Percentiles rank a stretch among this genome's conserved stretches.
Evolutionary conservation across 2,329 filamentous ascomycete species (phyloP).

Genomic region (Chalara sp.): DNA sequence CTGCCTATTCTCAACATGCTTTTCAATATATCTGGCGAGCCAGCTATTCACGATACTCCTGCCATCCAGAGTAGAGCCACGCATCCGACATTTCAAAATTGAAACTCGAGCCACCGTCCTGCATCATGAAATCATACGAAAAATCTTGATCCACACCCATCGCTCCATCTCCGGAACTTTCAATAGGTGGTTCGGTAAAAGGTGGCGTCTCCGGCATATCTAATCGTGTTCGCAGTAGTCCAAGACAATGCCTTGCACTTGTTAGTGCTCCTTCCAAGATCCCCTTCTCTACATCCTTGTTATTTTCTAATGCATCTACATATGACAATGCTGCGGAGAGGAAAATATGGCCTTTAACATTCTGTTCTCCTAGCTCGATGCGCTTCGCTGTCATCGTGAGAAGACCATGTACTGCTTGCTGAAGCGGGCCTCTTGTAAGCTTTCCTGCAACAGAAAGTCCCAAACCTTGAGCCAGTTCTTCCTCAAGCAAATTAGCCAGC

Average conservation of each 20-base stretch:
- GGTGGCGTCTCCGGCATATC: background rate
- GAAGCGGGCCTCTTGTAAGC: slow-evolving; percentile 15
- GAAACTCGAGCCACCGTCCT: slow-evolving; percentile 1
- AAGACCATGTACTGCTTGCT: slow-evolving; percentile 25
- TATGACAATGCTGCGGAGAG: slow-evolving; percentile 33
- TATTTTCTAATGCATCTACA: slow-evolving; percentile 23
- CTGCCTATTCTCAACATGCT: too few relatives aligned
- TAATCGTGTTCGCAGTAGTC: background rate
- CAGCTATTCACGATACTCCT: background rate
- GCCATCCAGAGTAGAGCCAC: slow-evolving; percentile 5
- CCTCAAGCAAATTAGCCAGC: slow-evolving; percentile 21
- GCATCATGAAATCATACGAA: slow-evolving; percentile 2
- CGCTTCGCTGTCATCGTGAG: slow-evolving; percentile 23
- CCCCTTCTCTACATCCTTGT: slow-evolving; percentile 4
- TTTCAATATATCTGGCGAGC: too few relatives aligned
- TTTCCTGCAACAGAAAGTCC: slow-evolving; percentile 3
- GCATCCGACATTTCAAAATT: slow-evolving; percentile 7
- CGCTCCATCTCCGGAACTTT: background rate
- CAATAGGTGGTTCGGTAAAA: too few relatives aligned
- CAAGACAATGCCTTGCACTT: background rate
- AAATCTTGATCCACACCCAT: slow-evolving; percentile 1
- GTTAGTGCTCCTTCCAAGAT: slow-evolving; percentile 1
- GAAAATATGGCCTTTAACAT: slow-evolving; percentile 36
- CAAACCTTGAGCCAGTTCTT: slow-evolving; percentile 2
- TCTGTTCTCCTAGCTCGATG: slow-evolving; percentile 34